Percentiles rank a stretch among this genome's conserved stretches.
These are phyloP conservation scores for Exophiala xenobiotica DNA, from an alignment of 2,329 filamentous ascomycete species.

Conservation along the genomic window DNA sequence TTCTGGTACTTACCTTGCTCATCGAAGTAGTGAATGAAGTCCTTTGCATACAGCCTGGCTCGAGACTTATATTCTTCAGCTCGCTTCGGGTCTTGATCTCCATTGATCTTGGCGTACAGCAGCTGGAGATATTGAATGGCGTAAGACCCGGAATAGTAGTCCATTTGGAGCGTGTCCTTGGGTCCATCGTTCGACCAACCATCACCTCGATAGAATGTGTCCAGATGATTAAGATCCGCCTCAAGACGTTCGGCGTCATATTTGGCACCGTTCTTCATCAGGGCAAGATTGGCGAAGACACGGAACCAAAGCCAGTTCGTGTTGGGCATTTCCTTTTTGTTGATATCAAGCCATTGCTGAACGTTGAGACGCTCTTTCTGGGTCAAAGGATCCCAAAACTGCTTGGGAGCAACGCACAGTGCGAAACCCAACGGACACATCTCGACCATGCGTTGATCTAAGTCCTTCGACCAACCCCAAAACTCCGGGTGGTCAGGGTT, in stretches of 20 bases:
- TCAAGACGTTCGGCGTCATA: slow-evolving; percentile 70
- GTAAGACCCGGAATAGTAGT: slow-evolving; percentile 81
- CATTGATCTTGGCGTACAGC: slow-evolving; percentile 70
- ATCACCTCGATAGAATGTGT: slow-evolving; percentile 77
- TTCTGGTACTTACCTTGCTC: slow-evolving; percentile 51
- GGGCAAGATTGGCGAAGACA: slow-evolving; percentile 76
- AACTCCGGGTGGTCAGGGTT: slow-evolving; percentile 69
- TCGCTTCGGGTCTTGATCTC: slow-evolving; percentile 61
- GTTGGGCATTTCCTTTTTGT: slow-evolving; percentile 67
- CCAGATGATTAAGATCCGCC: slow-evolving; percentile 72
- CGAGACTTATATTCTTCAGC: slow-evolving; percentile 69
- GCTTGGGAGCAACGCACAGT: slow-evolving; percentile 64
- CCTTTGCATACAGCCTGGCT: slow-evolving; percentile 65
- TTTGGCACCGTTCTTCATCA: slow-evolving; percentile 71
- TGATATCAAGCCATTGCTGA: slow-evolving; percentile 72
- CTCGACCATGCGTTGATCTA: slow-evolving; percentile 81
- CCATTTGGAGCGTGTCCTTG: slow-evolving; percentile 76
- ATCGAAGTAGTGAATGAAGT: slow-evolving; percentile 75
- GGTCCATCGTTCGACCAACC: slow-evolving; percentile 84
- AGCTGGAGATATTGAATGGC: slow-evolving; percentile 79
- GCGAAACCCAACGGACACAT: slow-evolving; percentile 77
- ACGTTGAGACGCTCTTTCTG: slow-evolving; percentile 64
- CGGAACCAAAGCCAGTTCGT: slow-evolving; percentile 82
- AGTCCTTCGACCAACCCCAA: slow-evolving; percentile 73
- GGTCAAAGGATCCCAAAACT: slow-evolving; percentile 66